These are phyloP conservation scores for Centella asiatica DNA, from an alignment of 129 eudicot species.

Conservation along the genomic window DNA sequence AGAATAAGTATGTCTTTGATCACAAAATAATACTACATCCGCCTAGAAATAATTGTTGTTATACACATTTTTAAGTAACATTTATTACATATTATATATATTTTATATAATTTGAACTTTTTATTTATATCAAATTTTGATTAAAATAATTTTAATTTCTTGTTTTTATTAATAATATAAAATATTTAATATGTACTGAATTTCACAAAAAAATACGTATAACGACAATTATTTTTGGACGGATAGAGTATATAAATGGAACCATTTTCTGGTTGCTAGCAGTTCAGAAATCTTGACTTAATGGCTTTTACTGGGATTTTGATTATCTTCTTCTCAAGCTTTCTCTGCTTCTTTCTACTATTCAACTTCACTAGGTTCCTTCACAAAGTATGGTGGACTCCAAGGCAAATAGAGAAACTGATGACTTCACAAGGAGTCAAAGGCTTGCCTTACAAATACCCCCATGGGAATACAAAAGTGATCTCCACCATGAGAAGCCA, in stretches of 20 bases:
- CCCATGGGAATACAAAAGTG: slow-evolving; percentile 50
- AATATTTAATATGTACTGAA: too few relatives aligned
- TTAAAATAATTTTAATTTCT: too few relatives aligned
- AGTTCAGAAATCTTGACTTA: not conserved
- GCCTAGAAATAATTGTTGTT: too few relatives aligned
- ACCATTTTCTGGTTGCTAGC: not conserved
- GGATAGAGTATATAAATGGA: not conserved
- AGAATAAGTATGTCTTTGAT: too few relatives aligned
- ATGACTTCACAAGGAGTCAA: slow-evolving; percentile 47
- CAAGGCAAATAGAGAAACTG: slow-evolving; percentile 24
- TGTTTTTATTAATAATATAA: too few relatives aligned
- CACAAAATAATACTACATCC: not conserved
- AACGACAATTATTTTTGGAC: too few relatives aligned
- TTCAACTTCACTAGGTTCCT: slow-evolving; percentile 22
- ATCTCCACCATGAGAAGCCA: slow-evolving; percentile 40
- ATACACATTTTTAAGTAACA: too few relatives aligned
- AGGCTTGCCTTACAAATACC: slow-evolving; percentile 45
- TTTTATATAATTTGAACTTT: too few relatives aligned
- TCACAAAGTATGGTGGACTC: slow-evolving; percentile 51
- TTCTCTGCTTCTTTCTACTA: slow-evolving; percentile 20
- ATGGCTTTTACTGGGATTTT: slow-evolving; percentile 29
- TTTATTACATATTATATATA: too few relatives aligned
- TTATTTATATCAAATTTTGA: too few relatives aligned
- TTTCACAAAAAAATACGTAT: too few relatives aligned
- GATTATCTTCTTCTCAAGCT: slow-evolving; percentile 15